A percentile compares a stretch with the other conserved stretches of the same genome.
Conservation (phyloP, 2,329 filamentous ascomycete species). For the Aspergillus brunneoviolaceus region DNA sequence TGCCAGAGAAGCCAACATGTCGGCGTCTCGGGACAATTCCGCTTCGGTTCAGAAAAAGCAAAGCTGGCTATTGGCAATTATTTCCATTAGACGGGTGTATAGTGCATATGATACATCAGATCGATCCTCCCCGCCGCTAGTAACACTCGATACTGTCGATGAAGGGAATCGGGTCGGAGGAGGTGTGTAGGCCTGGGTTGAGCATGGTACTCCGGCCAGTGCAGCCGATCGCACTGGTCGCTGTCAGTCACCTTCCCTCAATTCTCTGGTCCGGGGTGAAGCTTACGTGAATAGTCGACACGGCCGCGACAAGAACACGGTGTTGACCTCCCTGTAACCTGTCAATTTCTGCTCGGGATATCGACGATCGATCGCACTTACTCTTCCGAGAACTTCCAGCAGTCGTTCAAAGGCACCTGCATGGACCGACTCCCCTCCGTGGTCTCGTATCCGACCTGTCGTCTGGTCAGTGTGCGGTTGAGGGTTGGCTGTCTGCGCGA, state of each 20-base stretch:
- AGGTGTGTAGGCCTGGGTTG: slow-evolving; percentile 10
- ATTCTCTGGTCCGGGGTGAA: no score
- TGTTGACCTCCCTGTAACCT: slow-evolving; percentile 11
- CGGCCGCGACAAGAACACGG: slow-evolving; percentile 4
- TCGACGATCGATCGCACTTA: not conserved
- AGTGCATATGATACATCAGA: slow-evolving; percentile 1
- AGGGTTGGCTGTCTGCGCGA: not conserved
- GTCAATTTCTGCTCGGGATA: not conserved
- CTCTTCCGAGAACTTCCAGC: not conserved
- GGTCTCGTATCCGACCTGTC: not conserved
- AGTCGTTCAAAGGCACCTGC: slow-evolving; percentile 2
- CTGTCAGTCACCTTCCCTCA: not conserved
- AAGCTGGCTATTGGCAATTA: not conserved
- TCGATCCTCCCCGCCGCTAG: slow-evolving; percentile 5
- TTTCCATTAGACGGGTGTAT: not conserved
- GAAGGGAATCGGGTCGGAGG: slow-evolving; percentile 4
- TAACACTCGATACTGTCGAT: slow-evolving; percentile 1
- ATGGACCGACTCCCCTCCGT: not conserved
- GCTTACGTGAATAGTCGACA: slow-evolving; percentile 17
- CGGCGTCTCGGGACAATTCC: no score
- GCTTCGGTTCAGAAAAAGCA: not conserved
- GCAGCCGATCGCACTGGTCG: slow-evolving; percentile 8
- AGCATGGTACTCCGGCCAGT: slow-evolving; percentile 10
- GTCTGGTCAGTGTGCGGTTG: not conserved
- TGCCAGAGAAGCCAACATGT: no score